Evolutionary conservation across 345 rosid species (phyloP).

Genomic region (Melastoma malabathricum): DNA sequence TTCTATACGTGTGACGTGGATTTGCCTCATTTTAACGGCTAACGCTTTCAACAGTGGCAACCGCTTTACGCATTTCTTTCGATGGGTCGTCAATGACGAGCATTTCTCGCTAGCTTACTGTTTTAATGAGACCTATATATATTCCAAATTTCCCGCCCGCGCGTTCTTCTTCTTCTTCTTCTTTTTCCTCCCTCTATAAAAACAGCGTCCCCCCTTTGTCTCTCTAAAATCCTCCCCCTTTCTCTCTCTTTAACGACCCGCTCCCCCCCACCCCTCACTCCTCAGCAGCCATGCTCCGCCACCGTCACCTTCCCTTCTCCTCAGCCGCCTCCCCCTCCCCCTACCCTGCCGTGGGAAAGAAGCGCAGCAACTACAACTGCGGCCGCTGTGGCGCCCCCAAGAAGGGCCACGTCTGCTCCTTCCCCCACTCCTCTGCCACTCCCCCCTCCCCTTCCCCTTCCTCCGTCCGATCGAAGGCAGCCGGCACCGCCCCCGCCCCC

Average conservation of each 20-base stretch:
- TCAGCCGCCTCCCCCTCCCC: conserved; percentile 34
- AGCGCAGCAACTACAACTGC: conserved; percentile 88
- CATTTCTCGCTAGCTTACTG: too few relatives aligned
- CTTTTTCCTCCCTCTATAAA: conserved; percentile 2
- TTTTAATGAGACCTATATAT: too few relatives aligned
- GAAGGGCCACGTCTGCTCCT: conserved; percentile 68
- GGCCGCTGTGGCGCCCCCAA: conserved; percentile 97
- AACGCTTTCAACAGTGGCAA: too few relatives aligned
- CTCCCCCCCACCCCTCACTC: background rate
- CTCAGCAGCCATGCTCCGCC: conserved; percentile 21
- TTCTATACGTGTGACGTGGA: too few relatives aligned
- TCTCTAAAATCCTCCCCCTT: conserved; percentile 6
- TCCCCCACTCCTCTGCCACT: conserved; percentile 49
- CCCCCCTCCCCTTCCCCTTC: conserved; percentile 28
- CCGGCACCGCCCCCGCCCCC: conserved; percentile 22
- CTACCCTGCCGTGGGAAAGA: conserved; percentile 34
- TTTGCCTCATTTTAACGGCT: too few relatives aligned
- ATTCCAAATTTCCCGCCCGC: conserved; percentile 9
- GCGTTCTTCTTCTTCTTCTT: conserved; percentile 10
- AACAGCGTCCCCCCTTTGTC: conserved; percentile 5
- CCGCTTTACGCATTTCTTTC: too few relatives aligned
- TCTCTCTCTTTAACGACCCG: conserved; percentile 1
- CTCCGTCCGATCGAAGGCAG: conserved; percentile 8
- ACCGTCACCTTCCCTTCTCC: conserved; percentile 14
- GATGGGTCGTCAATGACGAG: too few relatives aligned